These are phyloP conservation scores for Xylariales sp. DNA, from an alignment of 2,329 filamentous ascomycete genomes.

Conservation along the genomic window DNA sequence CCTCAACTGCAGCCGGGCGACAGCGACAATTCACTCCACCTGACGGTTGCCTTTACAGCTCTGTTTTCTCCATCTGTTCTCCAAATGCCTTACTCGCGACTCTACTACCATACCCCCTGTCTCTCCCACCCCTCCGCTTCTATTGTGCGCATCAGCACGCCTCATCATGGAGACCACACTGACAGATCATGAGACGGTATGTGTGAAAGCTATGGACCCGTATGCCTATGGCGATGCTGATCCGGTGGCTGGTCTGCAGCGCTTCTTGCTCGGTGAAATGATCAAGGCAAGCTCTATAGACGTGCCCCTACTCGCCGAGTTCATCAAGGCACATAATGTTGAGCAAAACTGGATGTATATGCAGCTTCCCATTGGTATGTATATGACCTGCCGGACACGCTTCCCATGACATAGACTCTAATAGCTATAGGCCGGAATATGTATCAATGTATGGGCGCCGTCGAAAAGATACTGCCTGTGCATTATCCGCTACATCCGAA, in stretches of 20 bases:
- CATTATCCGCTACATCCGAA: constrained; percentile 26
- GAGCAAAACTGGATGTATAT: constrained; percentile 43
- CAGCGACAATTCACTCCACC: neutral
- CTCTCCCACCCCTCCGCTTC: constrained; percentile 20
- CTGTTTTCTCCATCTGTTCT: constrained; percentile 14
- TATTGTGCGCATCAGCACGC: constrained; percentile 16
- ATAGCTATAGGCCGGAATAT: constrained; percentile 39
- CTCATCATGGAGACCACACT: constrained; percentile 41
- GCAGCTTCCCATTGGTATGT: constrained; percentile 42
- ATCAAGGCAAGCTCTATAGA: constrained; percentile 52
- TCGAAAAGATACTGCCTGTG: constrained; percentile 32
- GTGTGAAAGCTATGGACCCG: constrained; percentile 11
- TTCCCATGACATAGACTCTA: constrained; percentile 15
- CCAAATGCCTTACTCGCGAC: constrained; percentile 30
- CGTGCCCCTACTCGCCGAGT: constrained; percentile 38
- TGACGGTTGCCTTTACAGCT: constrained; percentile 6
- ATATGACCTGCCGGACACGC: constrained; percentile 10
- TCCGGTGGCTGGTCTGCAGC: too few relatives aligned
- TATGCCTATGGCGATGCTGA: constrained; percentile 8
- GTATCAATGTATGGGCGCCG: constrained; percentile 39
- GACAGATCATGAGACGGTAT: constrained; percentile 49
- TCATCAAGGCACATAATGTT: constrained; percentile 38
- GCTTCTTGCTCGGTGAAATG: constrained; percentile 53
- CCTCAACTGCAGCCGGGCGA: neutral
- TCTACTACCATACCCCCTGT: constrained; percentile 22